Percentiles rank a stretch among this genome's conserved stretches.
Evolutionary conservation across 2,329 filamentous ascomycete species (phyloP).

Genomic region (Fusarium annulatum): DNA sequence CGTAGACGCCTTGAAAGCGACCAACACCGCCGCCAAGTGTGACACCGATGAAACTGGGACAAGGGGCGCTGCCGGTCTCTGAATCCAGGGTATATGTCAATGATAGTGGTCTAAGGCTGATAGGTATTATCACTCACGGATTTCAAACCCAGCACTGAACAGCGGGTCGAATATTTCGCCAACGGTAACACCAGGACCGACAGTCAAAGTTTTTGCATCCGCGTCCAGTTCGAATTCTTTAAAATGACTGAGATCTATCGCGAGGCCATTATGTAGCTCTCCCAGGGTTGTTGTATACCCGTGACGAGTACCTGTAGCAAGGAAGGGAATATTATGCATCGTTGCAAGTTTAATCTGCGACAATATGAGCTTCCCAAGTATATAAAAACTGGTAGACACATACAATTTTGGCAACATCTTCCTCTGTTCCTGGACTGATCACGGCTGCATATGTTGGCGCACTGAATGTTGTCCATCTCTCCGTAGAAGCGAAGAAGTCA

Average conservation of each 20-base stretch:
- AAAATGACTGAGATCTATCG: neutral
- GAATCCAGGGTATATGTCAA: neutral
- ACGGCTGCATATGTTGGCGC: neutral
- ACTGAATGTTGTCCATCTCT: neutral
- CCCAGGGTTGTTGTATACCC: neutral
- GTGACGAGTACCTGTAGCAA: neutral
- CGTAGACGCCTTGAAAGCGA: fast-evolving
- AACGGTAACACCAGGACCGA: neutral
- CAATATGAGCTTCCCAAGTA: fast-evolving
- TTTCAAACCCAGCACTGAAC: fast-evolving
- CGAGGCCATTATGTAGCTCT: fast-evolving
- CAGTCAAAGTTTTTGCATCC: neutral
- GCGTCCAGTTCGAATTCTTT: neutral
- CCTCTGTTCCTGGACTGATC: neutral
- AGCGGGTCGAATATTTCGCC: neutral
- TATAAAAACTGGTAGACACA: fast-evolving
- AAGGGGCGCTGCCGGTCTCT: neutral
- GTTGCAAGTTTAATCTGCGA: neutral
- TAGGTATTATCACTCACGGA: fast-evolving
- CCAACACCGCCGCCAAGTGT: neutral
- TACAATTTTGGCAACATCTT: fast-evolving
- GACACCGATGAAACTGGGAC: neutral
- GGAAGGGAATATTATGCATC: neutral
- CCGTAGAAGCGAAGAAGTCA: fast-evolving
- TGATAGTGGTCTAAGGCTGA: fast-evolving